Evolutionary conservation across 2,329 filamentous ascomycete species (phyloP).

Genomic region (Mycocentrospora acerina): DNA sequence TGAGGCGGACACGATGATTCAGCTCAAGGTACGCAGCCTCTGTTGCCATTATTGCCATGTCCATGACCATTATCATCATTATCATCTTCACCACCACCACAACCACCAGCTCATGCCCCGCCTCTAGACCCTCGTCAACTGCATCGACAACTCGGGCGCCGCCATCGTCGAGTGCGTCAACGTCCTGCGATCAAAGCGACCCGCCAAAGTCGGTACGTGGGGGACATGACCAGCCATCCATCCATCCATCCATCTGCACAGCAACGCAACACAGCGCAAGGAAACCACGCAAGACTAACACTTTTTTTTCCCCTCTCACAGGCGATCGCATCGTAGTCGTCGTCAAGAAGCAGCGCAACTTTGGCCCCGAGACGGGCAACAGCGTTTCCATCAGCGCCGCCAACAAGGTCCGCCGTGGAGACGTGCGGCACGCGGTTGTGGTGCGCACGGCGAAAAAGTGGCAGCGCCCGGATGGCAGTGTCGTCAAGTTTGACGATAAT

Average conservation of each 20-base stretch:
- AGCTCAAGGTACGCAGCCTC: slow-evolving; percentile 40
- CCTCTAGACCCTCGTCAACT: slow-evolving; percentile 85
- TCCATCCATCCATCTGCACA: background rate
- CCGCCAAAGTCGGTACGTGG: slow-evolving; percentile 79
- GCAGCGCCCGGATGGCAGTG: slow-evolving; percentile 82
- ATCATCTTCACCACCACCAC: no score
- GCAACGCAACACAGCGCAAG: no score
- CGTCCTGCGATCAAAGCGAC: slow-evolving; percentile 85
- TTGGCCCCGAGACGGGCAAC: slow-evolving; percentile 69
- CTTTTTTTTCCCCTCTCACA: no score
- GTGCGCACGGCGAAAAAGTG: slow-evolving; percentile 88
- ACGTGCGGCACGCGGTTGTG: slow-evolving; percentile 93
- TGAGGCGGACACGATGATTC: slow-evolving; percentile 35
- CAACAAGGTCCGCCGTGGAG: slow-evolving; percentile 93
- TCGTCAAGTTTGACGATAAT: slow-evolving; percentile 95
- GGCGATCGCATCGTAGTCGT: slow-evolving; percentile 97
- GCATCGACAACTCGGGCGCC: slow-evolving; percentile 99
- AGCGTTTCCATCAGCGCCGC: slow-evolving; percentile 71
- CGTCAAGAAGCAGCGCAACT: slow-evolving; percentile 89
- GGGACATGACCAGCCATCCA: no score
- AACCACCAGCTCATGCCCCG: slow-evolving; percentile 58
- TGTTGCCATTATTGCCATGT: no score
- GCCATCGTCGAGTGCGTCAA: slow-evolving; percentile 95
- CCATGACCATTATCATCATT: background rate
- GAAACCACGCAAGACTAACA: no score